These are phyloP conservation scores for Fusarium redolens DNA, from an alignment of 2,329 filamentous ascomycete genomes.

Conservation along the genomic window DNA sequence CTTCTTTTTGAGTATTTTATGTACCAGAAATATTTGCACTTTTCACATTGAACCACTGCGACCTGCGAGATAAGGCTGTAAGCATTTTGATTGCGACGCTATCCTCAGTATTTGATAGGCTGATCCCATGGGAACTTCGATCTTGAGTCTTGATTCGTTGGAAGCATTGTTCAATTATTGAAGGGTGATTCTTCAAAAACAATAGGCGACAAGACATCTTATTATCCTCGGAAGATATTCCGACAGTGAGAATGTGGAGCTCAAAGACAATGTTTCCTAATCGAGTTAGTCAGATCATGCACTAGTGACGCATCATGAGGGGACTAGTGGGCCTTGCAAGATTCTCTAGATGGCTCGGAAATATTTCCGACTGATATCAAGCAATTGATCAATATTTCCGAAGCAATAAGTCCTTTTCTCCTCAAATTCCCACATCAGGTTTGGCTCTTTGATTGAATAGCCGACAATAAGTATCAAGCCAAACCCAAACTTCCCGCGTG, in stretches of 20 bases:
- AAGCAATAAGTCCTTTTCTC: not conserved
- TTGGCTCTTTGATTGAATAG: not conserved
- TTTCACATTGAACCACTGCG: no score
- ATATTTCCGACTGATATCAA: not conserved
- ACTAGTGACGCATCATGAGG: not conserved
- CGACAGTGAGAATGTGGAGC: not conserved
- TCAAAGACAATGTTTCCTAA: not conserved
- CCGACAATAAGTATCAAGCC: not conserved
- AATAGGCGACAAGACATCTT: not conserved
- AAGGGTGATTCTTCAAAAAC: not conserved
- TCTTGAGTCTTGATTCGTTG: not conserved
- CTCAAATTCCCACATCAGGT: not conserved
- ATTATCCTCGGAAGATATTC: not conserved
- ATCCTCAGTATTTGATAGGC: not conserved
- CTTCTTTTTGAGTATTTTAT: not conserved
- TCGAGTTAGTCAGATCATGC: not conserved
- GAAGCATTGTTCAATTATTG: not conserved
- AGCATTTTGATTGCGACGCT: not conserved
- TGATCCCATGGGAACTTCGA: not conserved
- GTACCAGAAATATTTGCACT: not conserved
- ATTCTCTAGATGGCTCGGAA: not conserved
- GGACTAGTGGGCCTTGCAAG: not conserved
- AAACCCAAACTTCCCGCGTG: not conserved
- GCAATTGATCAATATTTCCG: not conserved
- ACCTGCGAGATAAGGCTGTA: not conserved